Evolutionary conservation across 371 early-diverging fungal species (phyloP), one percentile per base, ranked within the genome.

Genomic region (Lichtheimia hyalospora): DNA sequence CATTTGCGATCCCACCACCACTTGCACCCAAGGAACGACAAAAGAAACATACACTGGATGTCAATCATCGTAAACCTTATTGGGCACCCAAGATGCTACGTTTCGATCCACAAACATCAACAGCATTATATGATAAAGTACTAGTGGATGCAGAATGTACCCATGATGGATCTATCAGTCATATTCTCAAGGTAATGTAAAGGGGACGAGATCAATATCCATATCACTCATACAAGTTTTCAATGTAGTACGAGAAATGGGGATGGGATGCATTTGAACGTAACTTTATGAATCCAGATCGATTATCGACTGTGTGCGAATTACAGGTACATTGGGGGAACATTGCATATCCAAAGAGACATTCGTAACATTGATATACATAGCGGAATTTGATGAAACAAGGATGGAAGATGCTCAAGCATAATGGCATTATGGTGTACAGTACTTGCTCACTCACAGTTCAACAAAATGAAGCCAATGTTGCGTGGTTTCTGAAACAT

Each of bases 131-230:
- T 66, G 96, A 96, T 70, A 91, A 91, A 63, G 94, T 95, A 0
- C 65, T 97, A 39, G 96, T 96, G 1, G 98, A 97, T 70, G 98
- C 97, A 8, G 96, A 97, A 69, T 97, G 97, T 76, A 96, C 97
- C 5, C 97, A 97, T 68, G 98, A 97, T 70, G 98, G 96, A 14
- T 96, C 96, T 0, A 86, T 97, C 43, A 79, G 77, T 0, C 97
- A 96, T 77, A 77, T 97, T 21, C 66, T 84, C 16, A 94, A 94
- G 73, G 80, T 78, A 66, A 61, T 42, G 20, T 42, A 46, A 39
- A 10, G n/a, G 34, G 0, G 51, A 1, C 3, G 52, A n/a, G n/a
- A n/a, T 23, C 49, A 21, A 23, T 23, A 3, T 18, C 5, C 15
- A 39, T 34, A n/a, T 49, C 18, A 27, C 18, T 27, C 2, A n/a